Percentiles rank a stretch among this genome's conserved stretches.
phyloP scores from a whole-genome alignment of 371 early-diverging fungal genomes.

The Syncephalastrum monosporum region DNA sequence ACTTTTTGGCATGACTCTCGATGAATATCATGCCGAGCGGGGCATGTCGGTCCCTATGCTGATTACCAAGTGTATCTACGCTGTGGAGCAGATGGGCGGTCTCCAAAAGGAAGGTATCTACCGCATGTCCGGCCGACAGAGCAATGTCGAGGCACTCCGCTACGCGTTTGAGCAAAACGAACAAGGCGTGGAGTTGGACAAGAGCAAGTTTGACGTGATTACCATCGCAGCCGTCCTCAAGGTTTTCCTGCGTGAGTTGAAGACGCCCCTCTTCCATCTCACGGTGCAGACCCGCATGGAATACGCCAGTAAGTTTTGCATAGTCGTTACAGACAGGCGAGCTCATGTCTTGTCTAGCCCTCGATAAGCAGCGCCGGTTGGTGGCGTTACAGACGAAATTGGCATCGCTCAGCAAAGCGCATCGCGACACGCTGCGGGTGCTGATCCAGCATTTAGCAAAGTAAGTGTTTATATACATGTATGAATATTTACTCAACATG shows the following conservation, averaged over 20 bases:
- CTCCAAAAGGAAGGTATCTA: constrained; percentile 71
- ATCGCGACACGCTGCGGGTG: constrained; percentile 49
- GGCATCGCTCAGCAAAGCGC: constrained; percentile 35
- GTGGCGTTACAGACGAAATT: constrained; percentile 24
- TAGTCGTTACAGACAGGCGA: not conserved
- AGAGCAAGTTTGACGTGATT: constrained; percentile 50
- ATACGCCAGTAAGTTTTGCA: constrained; percentile 51
- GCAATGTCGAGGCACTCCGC: constrained; percentile 54
- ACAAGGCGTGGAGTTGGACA: constrained; percentile 40
- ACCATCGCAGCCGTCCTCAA: constrained; percentile 65
- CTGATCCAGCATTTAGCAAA: constrained; percentile 54
- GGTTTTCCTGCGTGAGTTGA: constrained; percentile 61
- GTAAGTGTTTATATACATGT: constrained; percentile 25
- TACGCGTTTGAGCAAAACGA: constrained; percentile 56
- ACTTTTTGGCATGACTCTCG: constrained; percentile 57
- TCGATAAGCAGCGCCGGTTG: constrained; percentile 31
- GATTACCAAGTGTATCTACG: constrained; percentile 51
- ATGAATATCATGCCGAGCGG: constrained; percentile 44
- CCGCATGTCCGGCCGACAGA: constrained; percentile 66
- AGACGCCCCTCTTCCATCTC: constrained; percentile 60
- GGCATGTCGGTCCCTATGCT: constrained; percentile 51
- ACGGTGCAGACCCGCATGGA: constrained; percentile 51
- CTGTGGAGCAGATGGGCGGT: constrained; percentile 63
- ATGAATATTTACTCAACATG: not conserved
- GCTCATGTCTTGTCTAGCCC: constrained; percentile 18